phyloP scores from a whole-genome alignment of 345 rosid species.

The Eucalyptus regnans region DNA sequence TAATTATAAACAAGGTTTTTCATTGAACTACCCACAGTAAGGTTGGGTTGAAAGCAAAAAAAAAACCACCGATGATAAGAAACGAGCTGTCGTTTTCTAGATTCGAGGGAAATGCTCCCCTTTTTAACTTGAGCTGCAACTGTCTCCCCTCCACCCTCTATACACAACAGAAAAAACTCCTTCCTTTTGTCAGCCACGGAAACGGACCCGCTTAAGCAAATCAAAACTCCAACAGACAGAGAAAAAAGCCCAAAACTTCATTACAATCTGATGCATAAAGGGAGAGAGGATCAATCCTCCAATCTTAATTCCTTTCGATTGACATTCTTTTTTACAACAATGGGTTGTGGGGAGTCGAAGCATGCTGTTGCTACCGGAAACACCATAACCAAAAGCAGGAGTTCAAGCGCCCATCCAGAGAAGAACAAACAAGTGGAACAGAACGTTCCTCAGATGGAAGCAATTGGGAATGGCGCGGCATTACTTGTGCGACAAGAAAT shows the following conservation, averaged over 20 bases:
- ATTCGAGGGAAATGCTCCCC: not conserved
- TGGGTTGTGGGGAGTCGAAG: slow-evolving; percentile 76
- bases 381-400: slow-evolving; percentile 9
- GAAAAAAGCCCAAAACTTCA: not conserved
- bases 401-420: not conserved
- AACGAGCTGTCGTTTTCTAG: not conserved
- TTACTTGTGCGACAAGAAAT: not conserved
- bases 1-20: not conserved
- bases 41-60: not conserved
- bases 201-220: not conserved
- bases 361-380: slow-evolving; percentile 45
- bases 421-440: not conserved
- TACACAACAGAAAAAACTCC: not conserved
- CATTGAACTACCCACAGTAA: not conserved
- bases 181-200: not conserved
- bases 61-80: not conserved
- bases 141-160: not conserved
- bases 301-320: not conserved
- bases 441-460: not conserved
- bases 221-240: not conserved
- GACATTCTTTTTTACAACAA: not conserved
- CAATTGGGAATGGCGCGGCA: not conserved
- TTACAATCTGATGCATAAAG: not conserved
- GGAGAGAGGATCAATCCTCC: not conserved
- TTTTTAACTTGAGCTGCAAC: not conserved